phyloP scores from a whole-genome alignment of 805 yeast species.

The Cyberlindnera galapagoensis region DNA sequence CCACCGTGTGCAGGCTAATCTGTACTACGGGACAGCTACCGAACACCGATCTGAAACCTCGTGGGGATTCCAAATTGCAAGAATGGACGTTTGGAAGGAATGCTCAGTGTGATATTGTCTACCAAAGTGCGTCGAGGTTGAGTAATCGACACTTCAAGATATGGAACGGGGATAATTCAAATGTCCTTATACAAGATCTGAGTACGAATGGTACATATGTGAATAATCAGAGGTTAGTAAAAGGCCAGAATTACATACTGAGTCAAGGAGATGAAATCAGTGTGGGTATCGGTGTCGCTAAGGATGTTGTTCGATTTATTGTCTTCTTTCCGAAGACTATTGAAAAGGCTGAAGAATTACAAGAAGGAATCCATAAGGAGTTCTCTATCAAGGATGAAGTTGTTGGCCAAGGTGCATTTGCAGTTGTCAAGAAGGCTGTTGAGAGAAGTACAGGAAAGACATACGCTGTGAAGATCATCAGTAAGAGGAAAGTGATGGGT shows the following conservation, averaged over 20 bases:
- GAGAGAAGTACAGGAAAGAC: slow-evolving; percentile 81
- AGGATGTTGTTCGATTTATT: slow-evolving; percentile 51
- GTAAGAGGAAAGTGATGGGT: slow-evolving; percentile 72
- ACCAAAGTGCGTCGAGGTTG: slow-evolving; percentile 55
- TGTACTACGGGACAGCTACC: slow-evolving; percentile 54
- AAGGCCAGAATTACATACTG: slow-evolving; percentile 71
- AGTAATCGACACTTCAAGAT: slow-evolving; percentile 71
- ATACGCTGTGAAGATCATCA: slow-evolving; percentile 86
- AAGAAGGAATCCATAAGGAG: slow-evolving; percentile 52
- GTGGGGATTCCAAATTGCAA: no score
- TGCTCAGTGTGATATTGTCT: slow-evolving; percentile 51
- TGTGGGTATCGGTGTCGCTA: slow-evolving; percentile 79
- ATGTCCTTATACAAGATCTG: slow-evolving; percentile 46
- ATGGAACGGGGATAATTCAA: slow-evolving; percentile 54
- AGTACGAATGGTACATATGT: slow-evolving; percentile 93
- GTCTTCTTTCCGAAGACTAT: slow-evolving; percentile 29
- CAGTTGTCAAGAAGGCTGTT: slow-evolving; percentile 86
- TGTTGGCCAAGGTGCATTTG: slow-evolving; percentile 98
- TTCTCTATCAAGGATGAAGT: slow-evolving; percentile 78
- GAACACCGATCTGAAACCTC: slow-evolving; percentile 37
- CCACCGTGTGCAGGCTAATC: slow-evolving; percentile 47
- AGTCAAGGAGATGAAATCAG: slow-evolving; percentile 92
- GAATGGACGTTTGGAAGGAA: slow-evolving; percentile 77
- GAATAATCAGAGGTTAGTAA: slow-evolving; percentile 66
- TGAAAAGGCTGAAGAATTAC: slow-evolving; percentile 12